Evolutionary conservation across 108 stramenopile genomes (phyloP).

Genomic region (Pseudonitzschia pungens): DNA sequence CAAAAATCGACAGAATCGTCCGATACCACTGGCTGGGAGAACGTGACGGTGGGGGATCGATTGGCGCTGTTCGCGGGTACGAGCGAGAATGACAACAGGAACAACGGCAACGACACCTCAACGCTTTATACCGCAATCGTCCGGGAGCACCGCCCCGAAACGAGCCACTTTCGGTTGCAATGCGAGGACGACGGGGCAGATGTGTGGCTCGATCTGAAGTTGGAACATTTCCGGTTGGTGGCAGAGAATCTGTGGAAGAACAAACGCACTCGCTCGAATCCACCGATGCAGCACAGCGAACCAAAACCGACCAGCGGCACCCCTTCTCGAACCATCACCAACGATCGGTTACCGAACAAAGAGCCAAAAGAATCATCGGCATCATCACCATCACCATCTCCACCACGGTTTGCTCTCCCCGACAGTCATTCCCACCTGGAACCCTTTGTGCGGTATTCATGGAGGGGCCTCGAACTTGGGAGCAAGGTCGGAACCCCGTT

Average conservation of each 20-base stretch:
- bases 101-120: too few species aligned
- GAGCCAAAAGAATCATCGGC: too few species aligned
- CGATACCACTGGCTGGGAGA: conserved; percentile 3
- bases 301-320: conserved; percentile 4
- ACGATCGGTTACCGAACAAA: not conserved
- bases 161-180: conserved; percentile 13
- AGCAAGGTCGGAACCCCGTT: conserved; percentile 15
- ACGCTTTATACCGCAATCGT: conserved; percentile 3
- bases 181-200: conserved; percentile 10
- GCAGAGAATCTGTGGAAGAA: too few species aligned
- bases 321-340: not conserved
- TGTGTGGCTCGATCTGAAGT: conserved; percentile 8
- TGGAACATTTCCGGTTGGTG: not conserved
- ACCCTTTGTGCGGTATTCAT: conserved; percentile 12
- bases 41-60: not conserved
- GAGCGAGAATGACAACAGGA: too few species aligned
- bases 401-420: not conserved
- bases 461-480: conserved; percentile 14
- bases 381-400: not conserved
- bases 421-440: conserved; percentile 7
- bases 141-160: not conserved
- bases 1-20: not conserved
- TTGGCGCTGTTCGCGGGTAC: not conserved
- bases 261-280: too few species aligned
- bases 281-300: too few species aligned